Percentiles rank a stretch among this genome's conserved stretches.
phyloP scores from a whole-genome alignment of 2,329 filamentous ascomycete genomes.

The Clonostachys chloroleuca region DNA sequence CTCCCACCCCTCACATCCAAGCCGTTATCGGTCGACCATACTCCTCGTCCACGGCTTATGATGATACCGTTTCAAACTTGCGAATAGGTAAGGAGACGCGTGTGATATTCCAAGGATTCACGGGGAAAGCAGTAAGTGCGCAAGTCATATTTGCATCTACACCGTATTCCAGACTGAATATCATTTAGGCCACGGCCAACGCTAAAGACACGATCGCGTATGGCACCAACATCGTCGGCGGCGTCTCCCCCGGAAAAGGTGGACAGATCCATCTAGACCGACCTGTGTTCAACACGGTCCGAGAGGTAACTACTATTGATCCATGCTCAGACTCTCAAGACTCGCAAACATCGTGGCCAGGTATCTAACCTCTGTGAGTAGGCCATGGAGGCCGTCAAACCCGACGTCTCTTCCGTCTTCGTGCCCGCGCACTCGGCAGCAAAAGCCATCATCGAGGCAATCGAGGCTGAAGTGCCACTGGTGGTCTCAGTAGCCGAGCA shows the following conservation, averaged over 20 bases:
- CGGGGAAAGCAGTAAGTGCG: conserved; percentile 25
- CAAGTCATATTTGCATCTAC: background rate
- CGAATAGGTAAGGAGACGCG: conserved; percentile 15
- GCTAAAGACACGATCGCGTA: conserved; percentile 30
- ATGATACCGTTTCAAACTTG: conserved; percentile 21
- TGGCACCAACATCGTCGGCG: conserved; percentile 29
- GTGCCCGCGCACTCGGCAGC: conserved; percentile 65
- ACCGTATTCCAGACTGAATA: background rate
- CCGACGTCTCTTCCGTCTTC: conserved; percentile 70
- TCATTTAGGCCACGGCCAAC: conserved; percentile 25
- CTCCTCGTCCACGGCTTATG: conserved; percentile 7
- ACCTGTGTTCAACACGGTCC: conserved; percentile 27
- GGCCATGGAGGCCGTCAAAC: conserved; percentile 30
- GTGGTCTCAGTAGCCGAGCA: conserved; percentile 79
- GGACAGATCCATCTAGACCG: conserved; percentile 21
- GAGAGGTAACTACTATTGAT: conserved; percentile 16
- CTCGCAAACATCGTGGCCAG: conserved; percentile 15
- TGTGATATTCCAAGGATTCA: conserved; percentile 34
- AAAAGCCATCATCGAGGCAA: conserved; percentile 66
- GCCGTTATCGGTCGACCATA: background rate
- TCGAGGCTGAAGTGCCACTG: conserved; percentile 73
- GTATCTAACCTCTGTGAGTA: conserved; percentile 6
- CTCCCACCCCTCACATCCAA: too few relatives aligned
- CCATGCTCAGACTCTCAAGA: background rate
- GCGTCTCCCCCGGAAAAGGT: conserved; percentile 29